phyloP scores from a whole-genome alignment of 441 rosid genomes.

The Capsella rubella region DNA sequence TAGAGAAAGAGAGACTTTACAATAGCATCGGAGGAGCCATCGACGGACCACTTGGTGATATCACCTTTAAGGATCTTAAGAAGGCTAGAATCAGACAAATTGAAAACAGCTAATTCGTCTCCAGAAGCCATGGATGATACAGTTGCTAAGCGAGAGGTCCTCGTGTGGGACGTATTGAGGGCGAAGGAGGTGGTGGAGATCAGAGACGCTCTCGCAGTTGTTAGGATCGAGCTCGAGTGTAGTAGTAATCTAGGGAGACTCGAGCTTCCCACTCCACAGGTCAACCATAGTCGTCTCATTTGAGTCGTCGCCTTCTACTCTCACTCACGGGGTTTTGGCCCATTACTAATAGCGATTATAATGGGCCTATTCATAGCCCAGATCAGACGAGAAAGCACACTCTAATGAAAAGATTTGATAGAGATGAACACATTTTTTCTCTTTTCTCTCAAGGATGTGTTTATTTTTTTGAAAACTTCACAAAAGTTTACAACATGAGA shows the following conservation, averaged over 20 bases:
- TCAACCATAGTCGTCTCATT: slow-evolving; percentile 36
- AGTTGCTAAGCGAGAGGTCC: slow-evolving; percentile 24
- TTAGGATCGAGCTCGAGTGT: slow-evolving; percentile 8
- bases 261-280: slow-evolving; percentile 18
- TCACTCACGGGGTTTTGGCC: neutral
- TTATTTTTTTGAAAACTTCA: no score
- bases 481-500: neutral
- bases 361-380: slow-evolving; percentile 16
- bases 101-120: slow-evolving; percentile 48
- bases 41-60: slow-evolving; percentile 82
- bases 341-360: neutral
- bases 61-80: slow-evolving; percentile 79
- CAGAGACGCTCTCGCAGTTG: slow-evolving; percentile 6
- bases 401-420: neutral
- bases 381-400: neutral
- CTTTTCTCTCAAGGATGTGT: neutral
- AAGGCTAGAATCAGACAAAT: slow-evolving; percentile 55
- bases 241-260: slow-evolving; percentile 22
- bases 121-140: slow-evolving; percentile 47
- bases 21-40: slow-evolving; percentile 84
- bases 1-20: slow-evolving; percentile 47
- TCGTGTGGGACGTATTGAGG: slow-evolving; percentile 1
- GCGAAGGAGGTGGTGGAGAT: slow-evolving; percentile 11
- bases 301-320: slow-evolving; percentile 1
- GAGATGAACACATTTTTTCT: neutral